phyloP scores from a whole-genome alignment of 176 grass and related monocot genomes.

The Microstegium vimineum region DNA sequence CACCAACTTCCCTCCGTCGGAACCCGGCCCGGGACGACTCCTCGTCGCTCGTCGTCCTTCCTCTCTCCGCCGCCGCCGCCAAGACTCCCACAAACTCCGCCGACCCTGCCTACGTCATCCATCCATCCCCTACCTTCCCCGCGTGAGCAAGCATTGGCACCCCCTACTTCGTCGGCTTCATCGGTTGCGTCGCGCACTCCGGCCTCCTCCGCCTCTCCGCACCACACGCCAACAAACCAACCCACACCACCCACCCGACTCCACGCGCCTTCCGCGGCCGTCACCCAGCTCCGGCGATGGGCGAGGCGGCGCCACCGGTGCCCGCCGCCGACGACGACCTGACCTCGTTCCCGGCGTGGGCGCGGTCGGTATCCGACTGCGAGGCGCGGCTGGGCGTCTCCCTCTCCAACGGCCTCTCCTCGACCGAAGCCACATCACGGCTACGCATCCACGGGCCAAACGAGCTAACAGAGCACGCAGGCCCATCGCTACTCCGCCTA shows the following conservation, averaged over 20 bases:
- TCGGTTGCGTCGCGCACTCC: not conserved
- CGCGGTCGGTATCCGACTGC: conserved; percentile 55
- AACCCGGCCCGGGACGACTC: not conserved
- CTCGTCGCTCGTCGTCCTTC: not conserved
- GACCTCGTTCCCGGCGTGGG: conserved; percentile 67
- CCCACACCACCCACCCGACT: no score
- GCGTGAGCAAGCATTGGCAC: not conserved
- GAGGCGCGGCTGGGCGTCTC: conserved; percentile 31
- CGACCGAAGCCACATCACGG: conserved; percentile 36
- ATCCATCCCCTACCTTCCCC: not conserved
- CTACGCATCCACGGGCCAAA: conserved; percentile 42
- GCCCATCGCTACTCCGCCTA: conserved; percentile 61
- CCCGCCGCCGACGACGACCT: not conserved
- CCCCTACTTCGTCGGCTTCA: not conserved
- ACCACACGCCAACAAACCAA: not conserved
- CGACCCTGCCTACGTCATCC: not conserved
- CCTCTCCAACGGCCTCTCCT: conserved; percentile 20
- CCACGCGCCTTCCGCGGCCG: not conserved
- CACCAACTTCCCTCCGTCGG: not conserved
- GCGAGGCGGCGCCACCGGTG: conserved; percentile 32
- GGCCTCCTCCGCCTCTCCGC: not conserved
- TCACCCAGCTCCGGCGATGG: conserved; percentile 31
- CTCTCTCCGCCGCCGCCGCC: not conserved
- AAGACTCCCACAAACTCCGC: not conserved
- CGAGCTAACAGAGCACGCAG: conserved; percentile 81